These are phyloP conservation scores for Triadica sebifera DNA, from an alignment of 345 rosid genomes.

Conservation along the genomic window DNA sequence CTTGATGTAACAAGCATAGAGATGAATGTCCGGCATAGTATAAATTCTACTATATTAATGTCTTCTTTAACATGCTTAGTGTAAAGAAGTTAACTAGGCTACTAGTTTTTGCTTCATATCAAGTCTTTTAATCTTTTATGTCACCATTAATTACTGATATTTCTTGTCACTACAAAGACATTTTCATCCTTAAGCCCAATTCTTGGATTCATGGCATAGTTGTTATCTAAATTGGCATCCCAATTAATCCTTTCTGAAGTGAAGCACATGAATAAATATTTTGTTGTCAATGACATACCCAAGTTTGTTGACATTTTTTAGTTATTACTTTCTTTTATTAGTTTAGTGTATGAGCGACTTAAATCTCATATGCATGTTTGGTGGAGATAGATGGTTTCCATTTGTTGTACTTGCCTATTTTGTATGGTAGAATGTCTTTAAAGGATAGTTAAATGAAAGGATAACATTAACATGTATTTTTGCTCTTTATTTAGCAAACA, in stretches of 20 bases:
- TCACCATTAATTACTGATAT: too few relatives aligned
- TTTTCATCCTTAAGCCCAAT: conserved; percentile 95
- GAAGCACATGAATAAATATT: not conserved
- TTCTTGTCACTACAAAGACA: too few relatives aligned
- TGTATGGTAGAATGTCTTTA: too few relatives aligned
- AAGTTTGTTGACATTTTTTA: not conserved
- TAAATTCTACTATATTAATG: not conserved
- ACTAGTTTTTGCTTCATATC: not conserved
- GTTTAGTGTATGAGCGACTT: too few relatives aligned
- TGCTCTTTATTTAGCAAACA: too few relatives aligned
- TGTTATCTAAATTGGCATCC: conserved; percentile 61
- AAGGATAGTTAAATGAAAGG: too few relatives aligned
- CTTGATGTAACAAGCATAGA: not conserved
- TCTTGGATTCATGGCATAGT: conserved; percentile 32
- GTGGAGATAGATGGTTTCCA: too few relatives aligned
- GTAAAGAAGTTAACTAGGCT: not conserved
- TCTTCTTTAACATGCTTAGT: not conserved
- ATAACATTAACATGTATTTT: too few relatives aligned
- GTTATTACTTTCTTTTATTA: not conserved
- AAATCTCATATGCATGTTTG: too few relatives aligned
- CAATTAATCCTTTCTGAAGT: conserved; percentile 40
- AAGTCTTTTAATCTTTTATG: too few relatives aligned
- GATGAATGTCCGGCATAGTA: not conserved
- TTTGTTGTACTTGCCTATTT: too few relatives aligned
- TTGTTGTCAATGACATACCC: not conserved